Evolutionary conservation across 768 basidiomycete species (phyloP).

Genomic region (Candolleomyces aberdarensis): DNA sequence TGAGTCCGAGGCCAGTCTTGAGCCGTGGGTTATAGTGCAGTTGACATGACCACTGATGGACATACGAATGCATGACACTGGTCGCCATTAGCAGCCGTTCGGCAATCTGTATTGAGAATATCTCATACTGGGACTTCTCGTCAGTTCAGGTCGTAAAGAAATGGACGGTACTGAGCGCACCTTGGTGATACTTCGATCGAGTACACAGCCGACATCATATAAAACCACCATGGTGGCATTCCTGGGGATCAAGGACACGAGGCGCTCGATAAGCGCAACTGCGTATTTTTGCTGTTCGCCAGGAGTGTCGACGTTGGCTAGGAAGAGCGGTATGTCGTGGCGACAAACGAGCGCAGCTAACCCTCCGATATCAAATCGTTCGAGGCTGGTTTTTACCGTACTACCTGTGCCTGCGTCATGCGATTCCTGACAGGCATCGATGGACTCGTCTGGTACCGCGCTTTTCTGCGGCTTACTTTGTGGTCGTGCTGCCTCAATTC

Average conservation of each 20-base stretch:
- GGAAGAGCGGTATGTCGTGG: constrained; percentile 2
- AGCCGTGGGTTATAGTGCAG: constrained; percentile 29
- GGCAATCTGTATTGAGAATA: constrained; percentile 17
- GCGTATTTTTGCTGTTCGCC: constrained; percentile 38
- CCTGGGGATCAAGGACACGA: constrained; percentile 25
- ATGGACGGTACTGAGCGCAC: constrained; percentile 14
- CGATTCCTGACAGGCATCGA: constrained; percentile 31
- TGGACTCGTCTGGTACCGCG: constrained; percentile 27
- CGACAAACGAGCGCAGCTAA: constrained; percentile 9
- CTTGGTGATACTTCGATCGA: constrained; percentile 20
- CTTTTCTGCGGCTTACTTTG: background rate
- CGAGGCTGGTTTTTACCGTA: constrained; percentile 14
- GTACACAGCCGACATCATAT: constrained; percentile 30
- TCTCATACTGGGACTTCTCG: constrained; percentile 19
- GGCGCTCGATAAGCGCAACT: constrained; percentile 27
- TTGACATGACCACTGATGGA: constrained; percentile 28
- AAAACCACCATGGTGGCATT: constrained; percentile 17
- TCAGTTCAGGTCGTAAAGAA: background rate
- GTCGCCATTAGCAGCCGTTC: constrained; percentile 24
- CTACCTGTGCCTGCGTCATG: constrained; percentile 26
- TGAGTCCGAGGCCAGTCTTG: constrained; percentile 21
- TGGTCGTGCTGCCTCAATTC: constrained; percentile 22
- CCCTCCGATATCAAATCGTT: background rate
- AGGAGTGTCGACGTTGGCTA: constrained; percentile 20
- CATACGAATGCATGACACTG: constrained; percentile 35